Conservation (phyloP, 306 rosid species). For the Astragalus membranaceus region DNA sequence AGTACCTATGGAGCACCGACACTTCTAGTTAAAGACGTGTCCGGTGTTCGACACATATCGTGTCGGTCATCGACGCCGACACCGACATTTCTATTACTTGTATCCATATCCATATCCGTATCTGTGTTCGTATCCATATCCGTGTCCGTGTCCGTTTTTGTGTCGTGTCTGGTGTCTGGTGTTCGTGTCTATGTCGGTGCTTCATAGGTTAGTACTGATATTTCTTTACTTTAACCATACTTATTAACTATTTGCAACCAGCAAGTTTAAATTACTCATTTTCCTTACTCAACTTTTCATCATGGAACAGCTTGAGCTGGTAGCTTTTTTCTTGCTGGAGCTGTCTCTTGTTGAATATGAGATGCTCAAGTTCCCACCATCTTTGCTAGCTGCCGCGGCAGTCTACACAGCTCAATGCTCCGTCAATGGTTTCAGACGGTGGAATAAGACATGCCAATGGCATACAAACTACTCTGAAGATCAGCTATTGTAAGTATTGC, state of each 20-base stretch:
- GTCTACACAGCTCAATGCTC: conserved; percentile 72
- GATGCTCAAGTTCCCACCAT: conserved; percentile 80
- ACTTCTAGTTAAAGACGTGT: too few species aligned
- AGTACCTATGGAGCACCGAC: too few species aligned
- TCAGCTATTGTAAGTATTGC: conserved; percentile 58
- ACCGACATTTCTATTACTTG: too few species aligned
- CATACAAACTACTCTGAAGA: conserved; percentile 80
- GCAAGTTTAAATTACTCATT: background rate
- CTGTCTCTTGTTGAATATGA: conserved; percentile 88
- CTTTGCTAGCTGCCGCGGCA: conserved; percentile 79
- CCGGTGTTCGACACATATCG: too few species aligned
- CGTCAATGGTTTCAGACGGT: conserved; percentile 48
- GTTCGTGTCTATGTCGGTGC: too few species aligned
- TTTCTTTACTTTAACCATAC: background rate
- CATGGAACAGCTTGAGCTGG: conserved; percentile 59
- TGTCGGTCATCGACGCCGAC: too few species aligned
- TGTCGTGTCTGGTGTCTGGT: too few species aligned
- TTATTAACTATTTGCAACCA: background rate
- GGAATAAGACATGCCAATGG: conserved; percentile 85
- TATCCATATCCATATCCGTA: too few species aligned
- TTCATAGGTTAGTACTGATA: background rate
- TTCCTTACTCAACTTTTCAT: background rate
- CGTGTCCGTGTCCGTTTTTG: too few species aligned
- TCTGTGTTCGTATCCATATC: too few species aligned
- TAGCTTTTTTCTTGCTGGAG: conserved; percentile 84